Evolutionary conservation across 1,284 basidiomycete genomes (phyloP), one percentile per base, ranked within the genome.

Genomic region (Papiliotrema flavescens): DNA sequence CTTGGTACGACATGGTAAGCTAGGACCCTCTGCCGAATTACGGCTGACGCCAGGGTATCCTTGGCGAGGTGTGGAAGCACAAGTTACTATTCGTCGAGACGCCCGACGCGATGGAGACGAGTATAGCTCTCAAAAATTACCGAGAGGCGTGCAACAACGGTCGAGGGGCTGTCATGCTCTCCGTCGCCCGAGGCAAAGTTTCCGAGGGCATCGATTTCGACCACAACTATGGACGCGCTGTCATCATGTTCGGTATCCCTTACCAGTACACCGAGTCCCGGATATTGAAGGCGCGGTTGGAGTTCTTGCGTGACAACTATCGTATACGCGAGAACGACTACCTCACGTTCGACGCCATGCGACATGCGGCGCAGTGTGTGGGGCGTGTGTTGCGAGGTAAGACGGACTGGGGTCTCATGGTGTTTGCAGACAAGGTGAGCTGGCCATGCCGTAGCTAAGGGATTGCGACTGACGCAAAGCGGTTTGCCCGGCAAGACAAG

Each of bases 151-250:
- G 96, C 74, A 94, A 98, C 77, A 99, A 99, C 71, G 96, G 96
- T 22, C 85, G 96, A 51, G 96, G 96, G 0, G 96, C 96, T 7
- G 94, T 98, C 39, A 79, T 99, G 40, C 81, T 99, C 22, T 98
- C 95, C 22, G 96, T 99, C 43, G 96, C 96, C 20, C 85, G 96
- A 81, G 96, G 96, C 7, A 99, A 99, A 76, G 96, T 99, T 0
- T 98, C 96, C 0, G 96, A 99, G 78, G 96, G 96, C 5, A 99
- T 99, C 71, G 96, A 99, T 84, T 99, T 99, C 70, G 96, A 99
- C 75, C 96, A 99, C 76, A 95, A 97, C 73, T 99, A 99, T 72
- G 96, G 96, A 7, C 85, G 96, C 52, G 96, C 96, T 62, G 96
- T 99, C 69, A 92, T 99, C 75, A 98, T 99, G 96, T 98, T 99